A percentile compares a stretch with the other conserved stretches of the same genome.
Evolutionary conservation across 768 basidiomycete genomes (phyloP).

Genomic region (Leccinum variicolor): DNA sequence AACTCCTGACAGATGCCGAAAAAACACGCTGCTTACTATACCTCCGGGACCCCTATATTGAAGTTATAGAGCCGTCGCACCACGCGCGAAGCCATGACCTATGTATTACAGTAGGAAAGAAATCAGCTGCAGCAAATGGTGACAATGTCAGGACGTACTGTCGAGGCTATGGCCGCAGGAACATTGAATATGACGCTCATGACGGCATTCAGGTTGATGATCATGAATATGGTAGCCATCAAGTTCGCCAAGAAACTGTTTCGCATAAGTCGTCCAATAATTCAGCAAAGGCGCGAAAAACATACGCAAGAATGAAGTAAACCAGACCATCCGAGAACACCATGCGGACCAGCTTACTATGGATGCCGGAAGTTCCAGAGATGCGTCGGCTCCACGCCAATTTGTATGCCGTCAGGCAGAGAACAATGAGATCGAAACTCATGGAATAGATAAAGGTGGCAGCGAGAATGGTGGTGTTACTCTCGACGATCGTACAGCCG

Average conservation of each 20-base stretch:
- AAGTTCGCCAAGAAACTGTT: constrained; percentile 39
- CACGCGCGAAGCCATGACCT: constrained; percentile 60
- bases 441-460: constrained; percentile 76
- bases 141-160: constrained; percentile 32
- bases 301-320: constrained; percentile 73
- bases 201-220: constrained; percentile 59
- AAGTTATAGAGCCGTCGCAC: constrained; percentile 60
- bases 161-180: constrained; percentile 55
- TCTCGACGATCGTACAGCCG: constrained; percentile 54
- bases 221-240: constrained; percentile 57
- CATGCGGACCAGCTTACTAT: constrained; percentile 53
- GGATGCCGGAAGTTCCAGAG: constrained; percentile 20
- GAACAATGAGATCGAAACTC: constrained; percentile 65
- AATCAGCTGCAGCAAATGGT: neutral
- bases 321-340: constrained; percentile 72
- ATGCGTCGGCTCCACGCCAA: constrained; percentile 34
- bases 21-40: constrained; percentile 25
- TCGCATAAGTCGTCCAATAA: constrained; percentile 25
- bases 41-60: constrained; percentile 22
- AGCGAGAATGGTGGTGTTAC: constrained; percentile 61
- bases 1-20: neutral
- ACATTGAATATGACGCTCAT: constrained; percentile 69
- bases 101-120: neutral
- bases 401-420: constrained; percentile 59
- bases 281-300: constrained; percentile 8